A percentile compares a stretch with the other conserved stretches of the same genome.
Conservation (phyloP, 495 filamentous ascomycete genomes). For the Talaromyces thailandensis region DNA sequence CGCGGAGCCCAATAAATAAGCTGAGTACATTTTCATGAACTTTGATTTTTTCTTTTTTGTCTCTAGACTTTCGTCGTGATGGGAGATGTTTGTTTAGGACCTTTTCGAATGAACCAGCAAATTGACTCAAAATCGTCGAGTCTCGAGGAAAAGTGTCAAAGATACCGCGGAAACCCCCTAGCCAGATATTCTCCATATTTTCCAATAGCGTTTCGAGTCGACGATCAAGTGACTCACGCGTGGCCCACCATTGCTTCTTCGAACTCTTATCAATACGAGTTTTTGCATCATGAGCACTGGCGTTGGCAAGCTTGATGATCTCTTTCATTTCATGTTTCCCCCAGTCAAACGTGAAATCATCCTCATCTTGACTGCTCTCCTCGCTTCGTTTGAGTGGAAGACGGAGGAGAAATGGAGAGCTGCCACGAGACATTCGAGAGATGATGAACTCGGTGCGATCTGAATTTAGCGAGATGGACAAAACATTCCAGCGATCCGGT, state of each 20-base stretch:
- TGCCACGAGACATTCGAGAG: conserved; percentile 62
- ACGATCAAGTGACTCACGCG: conserved; percentile 67
- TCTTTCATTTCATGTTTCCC: conserved; percentile 71
- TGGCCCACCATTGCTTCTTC: conserved; percentile 81
- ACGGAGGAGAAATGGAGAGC: conserved; percentile 73
- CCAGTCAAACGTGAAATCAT: conserved; percentile 72
- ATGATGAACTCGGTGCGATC: conserved; percentile 72
- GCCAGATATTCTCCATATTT: conserved; percentile 87
- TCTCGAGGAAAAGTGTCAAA: conserved; percentile 64
- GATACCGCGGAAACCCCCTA: conserved; percentile 86
- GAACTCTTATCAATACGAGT: conserved; percentile 48
- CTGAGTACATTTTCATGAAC: conserved; percentile 75
- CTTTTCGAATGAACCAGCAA: conserved; percentile 66
- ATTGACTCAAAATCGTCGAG: conserved; percentile 55
- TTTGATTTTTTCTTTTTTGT: conserved; percentile 38
- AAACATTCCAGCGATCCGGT: conserved; percentile 70
- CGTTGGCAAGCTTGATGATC: conserved; percentile 70
- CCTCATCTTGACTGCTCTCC: conserved; percentile 70
- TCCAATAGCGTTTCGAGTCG: conserved; percentile 68
- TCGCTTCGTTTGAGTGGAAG: conserved; percentile 75
- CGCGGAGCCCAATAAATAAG: conserved; percentile 77
- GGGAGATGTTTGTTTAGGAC: conserved; percentile 83
- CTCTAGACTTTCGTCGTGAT: conserved; percentile 63
- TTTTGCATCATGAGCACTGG: conserved; percentile 66
- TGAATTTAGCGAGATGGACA: conserved; percentile 78